These are phyloP conservation scores for Musa acuminata DNA, from an alignment of 176 grass and related monocot species.

Conservation along the genomic window DNA sequence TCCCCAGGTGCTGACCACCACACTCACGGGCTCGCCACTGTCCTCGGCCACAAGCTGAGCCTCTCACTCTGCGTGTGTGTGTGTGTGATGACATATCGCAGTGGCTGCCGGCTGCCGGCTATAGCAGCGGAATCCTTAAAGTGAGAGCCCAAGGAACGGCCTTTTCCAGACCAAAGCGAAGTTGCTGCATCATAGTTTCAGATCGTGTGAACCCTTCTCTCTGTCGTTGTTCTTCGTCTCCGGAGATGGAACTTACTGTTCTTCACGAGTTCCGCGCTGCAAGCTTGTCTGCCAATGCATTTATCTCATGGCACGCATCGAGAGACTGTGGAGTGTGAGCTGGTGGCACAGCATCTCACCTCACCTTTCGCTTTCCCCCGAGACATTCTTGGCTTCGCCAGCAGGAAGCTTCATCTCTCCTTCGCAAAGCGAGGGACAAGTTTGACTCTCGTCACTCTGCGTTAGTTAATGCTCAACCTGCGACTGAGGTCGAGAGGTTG, in stretches of 20 bases:
- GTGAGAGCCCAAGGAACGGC: background rate
- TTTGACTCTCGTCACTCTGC: background rate
- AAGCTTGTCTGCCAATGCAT: too few relatives aligned
- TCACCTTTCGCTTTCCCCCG: background rate
- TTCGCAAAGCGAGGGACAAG: background rate
- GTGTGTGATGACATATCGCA: background rate
- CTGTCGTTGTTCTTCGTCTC: too few relatives aligned
- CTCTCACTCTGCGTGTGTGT: background rate
- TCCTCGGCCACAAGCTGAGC: background rate
- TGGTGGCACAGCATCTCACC: background rate
- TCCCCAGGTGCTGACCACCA: conserved; percentile 8
- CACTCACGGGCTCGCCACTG: background rate
- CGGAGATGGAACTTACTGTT: too few relatives aligned
- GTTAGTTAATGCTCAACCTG: too few relatives aligned
- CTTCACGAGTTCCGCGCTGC: too few relatives aligned
- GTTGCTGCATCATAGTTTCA: background rate
- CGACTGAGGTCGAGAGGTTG: too few relatives aligned
- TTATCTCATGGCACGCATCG: background rate
- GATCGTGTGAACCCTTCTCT: too few relatives aligned
- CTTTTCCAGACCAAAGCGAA: background rate
- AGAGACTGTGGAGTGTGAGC: background rate
- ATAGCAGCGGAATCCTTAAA: background rate
- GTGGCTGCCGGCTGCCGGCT: background rate
- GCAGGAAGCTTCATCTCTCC: background rate
- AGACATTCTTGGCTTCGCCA: background rate